phyloP scores from a whole-genome alignment of 1,284 basidiomycete genomes.

The Xanthoconium separans region DNA sequence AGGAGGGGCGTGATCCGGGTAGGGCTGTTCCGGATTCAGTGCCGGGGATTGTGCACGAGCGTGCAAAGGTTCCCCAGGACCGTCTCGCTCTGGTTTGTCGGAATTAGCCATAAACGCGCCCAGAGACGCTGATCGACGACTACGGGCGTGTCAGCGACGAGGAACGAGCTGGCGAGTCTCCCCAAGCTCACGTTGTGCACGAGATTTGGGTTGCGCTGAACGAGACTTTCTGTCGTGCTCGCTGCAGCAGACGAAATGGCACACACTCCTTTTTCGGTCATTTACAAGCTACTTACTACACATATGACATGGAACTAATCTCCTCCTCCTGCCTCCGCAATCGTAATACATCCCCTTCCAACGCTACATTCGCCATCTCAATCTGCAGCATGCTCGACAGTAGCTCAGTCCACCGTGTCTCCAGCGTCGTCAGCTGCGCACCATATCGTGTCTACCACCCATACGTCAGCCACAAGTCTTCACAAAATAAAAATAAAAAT shows the following conservation, averaged over 20 bases:
- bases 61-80: conserved; percentile 21
- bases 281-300: no score
- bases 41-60: conserved; percentile 19
- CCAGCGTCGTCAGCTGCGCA: conserved; percentile 72
- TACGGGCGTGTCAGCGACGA: neutral
- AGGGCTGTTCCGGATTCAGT: conserved; percentile 8
- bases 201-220: neutral
- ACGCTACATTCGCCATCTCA: conserved; percentile 87
- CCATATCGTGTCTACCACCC: conserved; percentile 65
- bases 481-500: neutral
- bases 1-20: conserved; percentile 23
- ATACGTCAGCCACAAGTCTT: neutral
- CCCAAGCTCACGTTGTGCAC: conserved; percentile 13
- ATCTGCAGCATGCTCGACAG: conserved; percentile 87
- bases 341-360: conserved; percentile 70
- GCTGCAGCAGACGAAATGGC: conserved; percentile 14
- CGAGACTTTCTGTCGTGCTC: conserved; percentile 4
- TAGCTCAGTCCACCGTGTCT: conserved; percentile 86
- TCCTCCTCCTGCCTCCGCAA: conserved; percentile 59
- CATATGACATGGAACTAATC: conserved; percentile 46
- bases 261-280: conserved; percentile 27
- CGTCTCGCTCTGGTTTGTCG: conserved; percentile 46
- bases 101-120: conserved; percentile 74
- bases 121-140: neutral
- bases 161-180: neutral